phyloP scores from a whole-genome alignment of 2,329 filamentous ascomycete genomes.

The Fusarium buxicola region DNA sequence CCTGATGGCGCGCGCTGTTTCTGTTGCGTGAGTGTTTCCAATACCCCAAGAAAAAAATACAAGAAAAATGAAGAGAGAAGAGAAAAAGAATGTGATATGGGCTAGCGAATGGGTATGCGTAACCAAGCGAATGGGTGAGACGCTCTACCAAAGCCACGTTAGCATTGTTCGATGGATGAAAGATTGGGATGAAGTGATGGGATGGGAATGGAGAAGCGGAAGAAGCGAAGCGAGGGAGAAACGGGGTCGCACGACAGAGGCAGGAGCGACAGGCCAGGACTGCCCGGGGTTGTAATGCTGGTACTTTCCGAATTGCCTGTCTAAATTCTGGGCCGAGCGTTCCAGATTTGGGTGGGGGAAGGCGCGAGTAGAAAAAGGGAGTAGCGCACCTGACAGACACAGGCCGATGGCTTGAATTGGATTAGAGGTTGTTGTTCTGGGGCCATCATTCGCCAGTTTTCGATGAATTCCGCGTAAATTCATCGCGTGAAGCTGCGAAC shows the following conservation, averaged over 20 bases:
- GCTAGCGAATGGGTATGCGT: slow-evolving; percentile 35
- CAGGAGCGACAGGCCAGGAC: slow-evolving; percentile 25
- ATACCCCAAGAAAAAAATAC: slow-evolving; percentile 12
- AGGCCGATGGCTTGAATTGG: slow-evolving; percentile 23
- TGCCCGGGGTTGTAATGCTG: slow-evolving; percentile 28
- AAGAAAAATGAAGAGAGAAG: slow-evolving; percentile 24
- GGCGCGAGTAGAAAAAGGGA: slow-evolving; percentile 30
- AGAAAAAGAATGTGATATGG: slow-evolving; percentile 35
- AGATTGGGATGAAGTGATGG: slow-evolving; percentile 33
- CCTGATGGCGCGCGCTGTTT: background rate
- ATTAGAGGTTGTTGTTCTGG: slow-evolving; percentile 15
- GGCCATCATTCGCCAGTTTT: slow-evolving; percentile 25
- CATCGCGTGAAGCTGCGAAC: slow-evolving; percentile 12
- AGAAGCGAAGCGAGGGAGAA: slow-evolving; percentile 27
- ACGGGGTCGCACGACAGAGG: slow-evolving; percentile 39
- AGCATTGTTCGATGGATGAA: slow-evolving; percentile 36
- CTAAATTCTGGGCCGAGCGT: slow-evolving; percentile 35
- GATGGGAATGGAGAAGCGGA: slow-evolving; percentile 25
- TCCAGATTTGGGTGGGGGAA: slow-evolving; percentile 17
- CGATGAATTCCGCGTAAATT: slow-evolving; percentile 16
- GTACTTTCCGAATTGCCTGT: slow-evolving; percentile 38
- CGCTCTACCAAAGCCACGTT: slow-evolving; percentile 41
- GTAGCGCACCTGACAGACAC: slow-evolving; percentile 20
- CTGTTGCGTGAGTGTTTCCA: slow-evolving; percentile 1
- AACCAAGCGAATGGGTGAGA: slow-evolving; percentile 42